Percentiles rank a stretch among this genome's conserved stretches.
These are phyloP conservation scores for Lojkania enalia DNA, from an alignment of 2,329 filamentous ascomycete genomes.

Conservation along the genomic window DNA sequence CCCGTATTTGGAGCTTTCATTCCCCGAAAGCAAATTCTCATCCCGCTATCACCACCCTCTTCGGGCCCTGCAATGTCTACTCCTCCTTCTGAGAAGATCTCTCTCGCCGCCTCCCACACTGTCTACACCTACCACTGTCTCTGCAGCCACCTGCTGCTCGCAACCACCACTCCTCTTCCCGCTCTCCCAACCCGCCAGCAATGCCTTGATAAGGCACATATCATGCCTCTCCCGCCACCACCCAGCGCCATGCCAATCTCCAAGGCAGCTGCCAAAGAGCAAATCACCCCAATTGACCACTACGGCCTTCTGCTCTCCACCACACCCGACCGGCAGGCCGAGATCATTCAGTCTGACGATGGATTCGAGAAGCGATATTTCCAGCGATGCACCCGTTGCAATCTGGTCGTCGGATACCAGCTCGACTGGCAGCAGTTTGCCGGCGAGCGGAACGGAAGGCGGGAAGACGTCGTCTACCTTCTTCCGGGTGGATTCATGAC, in stretches of 20 bases:
- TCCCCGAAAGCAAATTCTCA: no score
- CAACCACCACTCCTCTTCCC: constrained; percentile 58
- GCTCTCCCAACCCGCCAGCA: constrained; percentile 56
- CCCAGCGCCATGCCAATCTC: constrained; percentile 19
- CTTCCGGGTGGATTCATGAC: constrained; percentile 62
- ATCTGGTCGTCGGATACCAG: constrained; percentile 64
- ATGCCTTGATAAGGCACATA: constrained; percentile 58
- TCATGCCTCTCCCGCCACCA: constrained; percentile 57
- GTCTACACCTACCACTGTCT: constrained; percentile 65
- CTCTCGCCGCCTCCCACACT: constrained; percentile 38
- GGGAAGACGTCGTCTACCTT: constrained; percentile 60
- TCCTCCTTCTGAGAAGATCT: constrained; percentile 37
- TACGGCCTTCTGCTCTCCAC: constrained; percentile 59
- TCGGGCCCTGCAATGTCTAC: no score
- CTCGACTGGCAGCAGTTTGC: constrained; percentile 58
- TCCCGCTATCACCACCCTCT: no score
- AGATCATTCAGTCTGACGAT: constrained; percentile 59
- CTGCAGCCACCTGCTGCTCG: constrained; percentile 67
- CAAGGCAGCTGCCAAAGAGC: constrained; percentile 22
- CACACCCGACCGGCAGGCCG: constrained; percentile 51
- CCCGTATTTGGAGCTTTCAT: no score
- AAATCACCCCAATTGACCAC: constrained; percentile 27
- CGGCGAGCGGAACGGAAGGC: constrained; percentile 35
- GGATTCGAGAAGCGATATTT: constrained; percentile 69
- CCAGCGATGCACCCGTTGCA: constrained; percentile 64